Base-by-base conservation (phyloP, 2,329 filamentous ascomycete species). In the Diaporthe caulivora region DNA sequence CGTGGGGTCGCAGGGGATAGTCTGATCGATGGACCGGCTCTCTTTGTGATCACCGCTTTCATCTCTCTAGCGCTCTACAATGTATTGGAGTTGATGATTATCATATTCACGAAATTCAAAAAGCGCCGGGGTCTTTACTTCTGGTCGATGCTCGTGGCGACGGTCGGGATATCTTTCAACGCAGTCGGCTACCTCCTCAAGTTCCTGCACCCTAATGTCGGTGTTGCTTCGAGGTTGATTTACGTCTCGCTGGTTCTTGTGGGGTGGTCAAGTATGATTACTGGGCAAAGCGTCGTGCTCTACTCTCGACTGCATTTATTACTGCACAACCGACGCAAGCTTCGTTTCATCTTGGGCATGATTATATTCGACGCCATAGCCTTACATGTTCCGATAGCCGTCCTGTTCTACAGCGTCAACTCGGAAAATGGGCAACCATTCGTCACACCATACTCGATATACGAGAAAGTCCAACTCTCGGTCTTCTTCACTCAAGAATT, bases 241-340 rank as follows among this genome's bases (percentile, higher is more conserved):
- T 81, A 81, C 51, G 57, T 82, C 4, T 80, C 81, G 2, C 79
- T 83, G 10, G 84, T 83, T 9, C 71, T 87, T 7, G 80, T 87
- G 62, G 88, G 88, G 1, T 90, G 88, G 88, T 87, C 84, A 77
- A 77, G 81, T 5, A 89, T 90, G 87, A 83, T 90, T 0, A 88
- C 87, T n/a, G 88, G 88, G 0, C 87, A 89, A 77, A 86, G 86
- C 1, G 76, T 89, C 29, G 88, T 90, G 11, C 82, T 90, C 3
- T 90, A 87, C 80, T 90, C 87, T 2, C 85, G 88, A 29, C 83
- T 90, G 2, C 87, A 90, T 76, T 82, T 90, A 3, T 84, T 90
- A 11, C 81, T 87, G 3, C 84, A 84, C 10, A 86, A 87, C 54
- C 83, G 84, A 10, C 78, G 81, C 29, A 80, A 86, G 21, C 81